Evolutionary conservation across 2,329 filamentous ascomycete genomes (phyloP).

Genomic region (Paecilomyces variotii): DNA sequence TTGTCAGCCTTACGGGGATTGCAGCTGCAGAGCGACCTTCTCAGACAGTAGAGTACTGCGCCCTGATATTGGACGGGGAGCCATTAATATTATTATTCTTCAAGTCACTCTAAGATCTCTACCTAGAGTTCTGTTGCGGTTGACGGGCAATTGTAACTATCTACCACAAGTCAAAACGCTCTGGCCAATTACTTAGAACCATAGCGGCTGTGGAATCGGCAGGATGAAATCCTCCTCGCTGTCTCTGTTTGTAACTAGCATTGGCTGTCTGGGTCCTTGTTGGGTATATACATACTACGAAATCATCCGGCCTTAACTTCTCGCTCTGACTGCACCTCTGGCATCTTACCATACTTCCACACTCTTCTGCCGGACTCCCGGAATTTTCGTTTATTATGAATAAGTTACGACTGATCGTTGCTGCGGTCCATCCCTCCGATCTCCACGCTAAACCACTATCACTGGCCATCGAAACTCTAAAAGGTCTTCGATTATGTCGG

Average conservation of each 20-base stretch:
- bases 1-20: background rate
- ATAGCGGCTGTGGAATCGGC: background rate
- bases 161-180: background rate
- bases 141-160: background rate
- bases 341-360: background rate
- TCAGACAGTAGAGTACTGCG: background rate
- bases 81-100: too few species aligned
- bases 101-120: too few species aligned
- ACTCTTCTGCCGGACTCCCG: background rate
- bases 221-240: background rate
- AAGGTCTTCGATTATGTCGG: background rate
- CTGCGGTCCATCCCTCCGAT: background rate
- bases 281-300: background rate
- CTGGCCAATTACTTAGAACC: background rate
- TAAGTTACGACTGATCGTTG: background rate
- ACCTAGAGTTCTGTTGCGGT: background rate
- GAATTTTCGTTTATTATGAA: background rate
- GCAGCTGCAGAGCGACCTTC: background rate
- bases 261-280: background rate
- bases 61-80: background rate
- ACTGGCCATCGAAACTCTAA: background rate
- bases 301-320: background rate
- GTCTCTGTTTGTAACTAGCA: background rate
- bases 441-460: background rate
- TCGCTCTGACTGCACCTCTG: background rate